Base-by-base conservation (phyloP, 139 green algal genomes). In the Picocystis salinarum region DNA sequence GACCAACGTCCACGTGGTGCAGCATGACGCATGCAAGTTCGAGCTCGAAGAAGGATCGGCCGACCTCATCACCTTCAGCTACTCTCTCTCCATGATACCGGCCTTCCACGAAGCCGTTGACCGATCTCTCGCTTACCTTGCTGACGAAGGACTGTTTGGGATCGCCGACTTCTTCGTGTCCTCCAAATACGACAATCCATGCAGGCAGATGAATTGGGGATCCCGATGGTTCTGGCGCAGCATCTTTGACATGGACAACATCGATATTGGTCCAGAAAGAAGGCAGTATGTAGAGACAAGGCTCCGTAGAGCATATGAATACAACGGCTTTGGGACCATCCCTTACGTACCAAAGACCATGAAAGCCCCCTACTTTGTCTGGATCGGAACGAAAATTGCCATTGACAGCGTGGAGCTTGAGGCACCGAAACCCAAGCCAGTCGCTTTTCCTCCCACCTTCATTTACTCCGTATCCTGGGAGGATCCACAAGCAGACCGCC, bases 391-490 rank as follows among this genome's bases (percentile, higher is more conserved):
- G 26, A 57, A 67, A 23, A 57, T 61, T 18, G 70, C 45, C 22
- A 15, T 15, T 37, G 7, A 6, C 40, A 34, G 23, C 40, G 40
- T 34, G 18, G 40, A 34, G 40, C 20, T 20, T 15, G 40, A n/a
- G n/a, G 20, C 19, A n/a, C 25, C 40, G n/a, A 15, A 34, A 15
- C 25, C 40, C 40, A 31, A 34, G 40, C 40, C 10, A 48, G 56
- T 78, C 2, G 52, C 79, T 44, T 96, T 96, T 58, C 86, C 86
- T 10, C 78, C 84, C 18, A 95, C 86, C 19, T 96, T 99, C 64
- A 74, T 99, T 22, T 99, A 99, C 83, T 93, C 74, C 9, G 74
- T 91, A 56, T 87, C 69, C 25, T 99, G 88, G 88, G 88, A 99
- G 69, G 88, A 99, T 45, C 88, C 88, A 1, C 65, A 74, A 17